A percentile compares a stretch with the other conserved stretches of the same genome.
Evolutionary conservation across 2,329 filamentous ascomycete genomes (phyloP).

Genomic region (Microdochium nivale): DNA sequence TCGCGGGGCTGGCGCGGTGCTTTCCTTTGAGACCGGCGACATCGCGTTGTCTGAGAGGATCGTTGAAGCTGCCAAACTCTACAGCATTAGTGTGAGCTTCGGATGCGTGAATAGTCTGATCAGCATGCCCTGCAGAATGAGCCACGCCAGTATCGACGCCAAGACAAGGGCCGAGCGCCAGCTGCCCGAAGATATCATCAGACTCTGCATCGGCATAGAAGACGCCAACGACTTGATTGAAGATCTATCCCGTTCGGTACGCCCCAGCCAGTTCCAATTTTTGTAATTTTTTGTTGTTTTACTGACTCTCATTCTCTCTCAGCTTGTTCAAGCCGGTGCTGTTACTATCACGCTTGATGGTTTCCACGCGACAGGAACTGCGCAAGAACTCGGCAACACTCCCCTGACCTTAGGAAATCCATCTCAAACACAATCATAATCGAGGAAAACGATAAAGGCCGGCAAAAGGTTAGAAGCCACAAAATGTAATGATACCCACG

Average conservation of each 20-base stretch:
- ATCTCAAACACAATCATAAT: neutral
- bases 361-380: constrained; percentile 51
- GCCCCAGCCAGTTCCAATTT: constrained; percentile 29
- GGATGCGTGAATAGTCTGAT: constrained; percentile 98
- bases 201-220: constrained; percentile 93
- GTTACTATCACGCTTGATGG: constrained; percentile 79
- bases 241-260: constrained; percentile 81
- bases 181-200: constrained; percentile 94
- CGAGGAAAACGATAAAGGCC: neutral
- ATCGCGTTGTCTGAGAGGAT: constrained; percentile 78
- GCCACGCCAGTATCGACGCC: constrained; percentile 94
- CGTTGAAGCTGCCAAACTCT: constrained; percentile 84
- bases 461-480: neutral
- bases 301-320: constrained; percentile 17
- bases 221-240: constrained; percentile 87
- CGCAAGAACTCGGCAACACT: neutral
- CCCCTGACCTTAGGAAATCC: neutral
- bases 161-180: constrained; percentile 83
- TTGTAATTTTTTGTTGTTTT: neutral
- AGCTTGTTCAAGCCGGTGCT: constrained; percentile 90
- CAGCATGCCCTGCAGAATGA: constrained; percentile 99
- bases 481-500: neutral
- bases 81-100: constrained; percentile 95
- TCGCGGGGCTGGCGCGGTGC: constrained; percentile 83
- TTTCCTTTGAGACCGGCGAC: constrained; percentile 94